These are phyloP conservation scores for Tricholoma sp. DNA, from an alignment of 768 basidiomycete genomes.

Conservation along the genomic window DNA sequence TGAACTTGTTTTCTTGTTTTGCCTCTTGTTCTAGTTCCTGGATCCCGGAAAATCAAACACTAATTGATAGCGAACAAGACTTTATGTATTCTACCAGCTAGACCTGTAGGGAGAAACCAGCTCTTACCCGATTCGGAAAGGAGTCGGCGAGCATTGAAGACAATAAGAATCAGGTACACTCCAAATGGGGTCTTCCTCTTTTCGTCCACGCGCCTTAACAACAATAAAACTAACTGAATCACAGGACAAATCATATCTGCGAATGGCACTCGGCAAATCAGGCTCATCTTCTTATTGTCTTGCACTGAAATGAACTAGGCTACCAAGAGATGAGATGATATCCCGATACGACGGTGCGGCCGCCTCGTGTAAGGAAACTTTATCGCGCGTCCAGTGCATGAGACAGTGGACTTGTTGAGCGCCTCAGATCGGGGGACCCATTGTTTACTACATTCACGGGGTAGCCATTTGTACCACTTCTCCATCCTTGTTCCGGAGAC, in stretches of 20 bases:
- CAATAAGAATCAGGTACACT: conserved; percentile 40
- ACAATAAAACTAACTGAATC: conserved; percentile 19
- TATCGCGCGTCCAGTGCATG: conserved; percentile 17
- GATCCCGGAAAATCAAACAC: neutral
- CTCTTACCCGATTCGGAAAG: conserved; percentile 15
- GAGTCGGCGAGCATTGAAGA: conserved; percentile 16
- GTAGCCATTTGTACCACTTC: conserved; percentile 18
- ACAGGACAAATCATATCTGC: conserved; percentile 19
- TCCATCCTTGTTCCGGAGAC: conserved; percentile 21
- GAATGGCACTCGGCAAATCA: conserved; percentile 11
- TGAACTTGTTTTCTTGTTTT: neutral
- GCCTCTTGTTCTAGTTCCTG: neutral
- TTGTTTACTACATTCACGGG: conserved; percentile 19
- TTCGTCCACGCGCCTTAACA: conserved; percentile 11
- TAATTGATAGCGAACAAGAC: neutral
- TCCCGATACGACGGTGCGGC: conserved; percentile 20
- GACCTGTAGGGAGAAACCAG: conserved; percentile 6
- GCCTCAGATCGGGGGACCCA: conserved; percentile 21
- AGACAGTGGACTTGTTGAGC: conserved; percentile 14
- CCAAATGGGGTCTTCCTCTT: conserved; percentile 14
- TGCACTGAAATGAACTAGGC: conserved; percentile 25
- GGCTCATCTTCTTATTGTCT: conserved; percentile 7
- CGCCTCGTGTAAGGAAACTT: conserved; percentile 34
- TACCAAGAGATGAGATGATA: conserved; percentile 18
- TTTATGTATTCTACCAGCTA: too few relatives aligned